A percentile compares a stretch with the other conserved stretches of the same genome.
Evolutionary conservation across 352 stramenopile species (phyloP).

Genomic region (Phytophthora pseudosyringae): DNA sequence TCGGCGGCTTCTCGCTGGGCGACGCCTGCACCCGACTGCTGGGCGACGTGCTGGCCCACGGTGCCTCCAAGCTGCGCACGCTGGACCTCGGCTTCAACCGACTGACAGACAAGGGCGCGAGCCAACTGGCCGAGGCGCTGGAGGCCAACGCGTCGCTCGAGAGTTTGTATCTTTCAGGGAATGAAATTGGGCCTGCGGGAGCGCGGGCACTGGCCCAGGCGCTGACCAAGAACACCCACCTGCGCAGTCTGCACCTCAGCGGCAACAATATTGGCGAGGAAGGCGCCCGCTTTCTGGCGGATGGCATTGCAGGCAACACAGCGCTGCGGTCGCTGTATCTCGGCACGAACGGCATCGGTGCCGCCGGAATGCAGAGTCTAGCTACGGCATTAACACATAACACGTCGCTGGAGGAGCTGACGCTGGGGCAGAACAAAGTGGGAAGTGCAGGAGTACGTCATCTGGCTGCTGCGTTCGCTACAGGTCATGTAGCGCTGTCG

Average conservation of each 20-base stretch:
- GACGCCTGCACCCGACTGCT: slow-evolving; percentile 69
- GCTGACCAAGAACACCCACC: slow-evolving; percentile 61
- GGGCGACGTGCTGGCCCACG: slow-evolving; percentile 52
- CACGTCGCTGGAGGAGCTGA: slow-evolving; percentile 68
- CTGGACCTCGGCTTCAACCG: slow-evolving; percentile 85
- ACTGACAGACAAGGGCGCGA: slow-evolving; percentile 73
- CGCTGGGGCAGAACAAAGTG: slow-evolving; percentile 80
- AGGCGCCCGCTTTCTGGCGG: slow-evolving; percentile 55
- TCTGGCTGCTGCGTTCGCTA: slow-evolving; percentile 65
- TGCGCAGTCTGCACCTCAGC: slow-evolving; percentile 75
- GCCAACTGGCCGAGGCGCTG: slow-evolving; percentile 60
- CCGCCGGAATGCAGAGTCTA: slow-evolving; percentile 63
- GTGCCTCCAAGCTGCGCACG: slow-evolving; percentile 52
- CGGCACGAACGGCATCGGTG: slow-evolving; percentile 81
- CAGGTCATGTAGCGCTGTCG: slow-evolving; percentile 55
- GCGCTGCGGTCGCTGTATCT: slow-evolving; percentile 72
- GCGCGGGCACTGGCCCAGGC: slow-evolving; percentile 54
- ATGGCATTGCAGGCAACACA: slow-evolving; percentile 61
- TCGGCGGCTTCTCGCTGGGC: slow-evolving; percentile 81
- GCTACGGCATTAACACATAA: slow-evolving; percentile 67
- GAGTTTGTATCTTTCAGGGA: slow-evolving; percentile 81
- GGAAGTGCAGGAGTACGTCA: slow-evolving; percentile 62
- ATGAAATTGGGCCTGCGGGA: slow-evolving; percentile 74
- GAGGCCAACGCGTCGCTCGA: slow-evolving; percentile 68
- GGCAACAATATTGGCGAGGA: slow-evolving; percentile 88